These are phyloP conservation scores for Gracilariopsis chorda DNA, from an alignment of 23 red algal genomes.

Conservation along the genomic window DNA sequence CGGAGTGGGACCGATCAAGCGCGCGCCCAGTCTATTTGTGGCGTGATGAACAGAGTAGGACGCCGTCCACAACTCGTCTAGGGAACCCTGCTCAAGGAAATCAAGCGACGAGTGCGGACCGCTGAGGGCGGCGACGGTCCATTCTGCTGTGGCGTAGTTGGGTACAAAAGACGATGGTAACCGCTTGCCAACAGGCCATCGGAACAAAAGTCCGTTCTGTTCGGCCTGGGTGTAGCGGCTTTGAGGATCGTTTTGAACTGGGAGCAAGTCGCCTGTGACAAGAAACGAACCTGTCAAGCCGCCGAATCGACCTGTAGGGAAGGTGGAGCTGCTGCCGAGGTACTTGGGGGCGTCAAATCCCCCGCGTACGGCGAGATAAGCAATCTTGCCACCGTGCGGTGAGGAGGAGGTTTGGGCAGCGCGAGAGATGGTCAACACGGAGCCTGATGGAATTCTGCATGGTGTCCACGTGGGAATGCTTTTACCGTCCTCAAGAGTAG, in stretches of 20 bases:
- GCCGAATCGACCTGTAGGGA: slow-evolving; percentile 69
- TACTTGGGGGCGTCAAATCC: slow-evolving; percentile 67
- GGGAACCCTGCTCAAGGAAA: slow-evolving; percentile 33
- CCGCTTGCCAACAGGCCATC: slow-evolving; percentile 46
- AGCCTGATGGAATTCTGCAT: slow-evolving; percentile 5
- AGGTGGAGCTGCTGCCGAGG: slow-evolving; percentile 64
- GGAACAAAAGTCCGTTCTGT: slow-evolving; percentile 14
- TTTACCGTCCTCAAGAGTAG: slow-evolving; percentile 23
- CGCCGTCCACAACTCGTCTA: slow-evolving; percentile 20
- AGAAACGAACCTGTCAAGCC: slow-evolving; percentile 61
- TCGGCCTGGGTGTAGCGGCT: not conserved
- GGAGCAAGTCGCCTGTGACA: slow-evolving; percentile 59
- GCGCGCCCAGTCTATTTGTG: slow-evolving; percentile 68
- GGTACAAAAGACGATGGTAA: slow-evolving; percentile 27
- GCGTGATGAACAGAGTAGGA: slow-evolving; percentile 71
- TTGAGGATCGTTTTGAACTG: not conserved
- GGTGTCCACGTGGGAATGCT: slow-evolving; percentile 64
- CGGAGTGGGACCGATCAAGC: slow-evolving; percentile 63
- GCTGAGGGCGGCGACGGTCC: slow-evolving; percentile 45
- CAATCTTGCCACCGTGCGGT: slow-evolving; percentile 51
- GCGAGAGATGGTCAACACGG: not conserved
- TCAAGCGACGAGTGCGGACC: slow-evolving; percentile 70
- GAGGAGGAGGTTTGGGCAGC: not conserved
- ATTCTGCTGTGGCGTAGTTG: not conserved
- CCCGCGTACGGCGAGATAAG: slow-evolving; percentile 55